Evolutionary conservation across 2,329 filamentous ascomycete species (phyloP), one percentile per base, ranked within the genome.

Genomic region (Dactylellina drechsleri): DNA sequence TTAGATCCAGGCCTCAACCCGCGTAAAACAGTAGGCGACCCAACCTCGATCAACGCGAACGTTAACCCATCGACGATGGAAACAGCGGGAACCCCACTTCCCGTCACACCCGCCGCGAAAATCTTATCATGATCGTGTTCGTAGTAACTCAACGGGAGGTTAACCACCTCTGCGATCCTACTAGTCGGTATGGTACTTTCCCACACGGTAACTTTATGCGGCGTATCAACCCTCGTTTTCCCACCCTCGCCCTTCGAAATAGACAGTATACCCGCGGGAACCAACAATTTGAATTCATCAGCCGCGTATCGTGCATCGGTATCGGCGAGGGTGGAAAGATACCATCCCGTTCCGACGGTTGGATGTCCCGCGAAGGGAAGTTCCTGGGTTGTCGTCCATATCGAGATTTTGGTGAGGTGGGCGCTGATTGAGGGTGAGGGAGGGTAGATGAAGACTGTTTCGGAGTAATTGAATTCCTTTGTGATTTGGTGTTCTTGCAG

Each of bases 31-130:
- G 88, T 87, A 8, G 92, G 81, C 64, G 84, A 85, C 0, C 86
- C 83, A 20, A 95, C 83, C 77, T 87, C 83, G 13, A 91, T 83
- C 36, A 92, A 85, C n/a, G 88, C 82, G 81, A 92, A 93, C 0
- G 87, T 87, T 89, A 93, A 90, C 56, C 91, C 91, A 52, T 87
- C 87, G 41, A 92, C 90, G 53, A 93, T 87, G 77, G 86, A 89
- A 66, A 88, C 85, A 16, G 87, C 79, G 13, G 86, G 85, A 7
- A 85, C 83, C 13, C 59, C 28, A 10, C 78, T 73, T 36, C 83
- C 16, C 31, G 31, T 77, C 80, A 84, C 83, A 3, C 81, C 13
- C 18, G 16, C 12, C 12, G 50, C 49, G 16, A 66, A 59, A 3
- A 60, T 40, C 49, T 56, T 56, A 6, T 16, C 15, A 20, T 56